Conservation (phyloP, 2,329 filamentous ascomycete species). For the Daldinia sp. region DNA sequence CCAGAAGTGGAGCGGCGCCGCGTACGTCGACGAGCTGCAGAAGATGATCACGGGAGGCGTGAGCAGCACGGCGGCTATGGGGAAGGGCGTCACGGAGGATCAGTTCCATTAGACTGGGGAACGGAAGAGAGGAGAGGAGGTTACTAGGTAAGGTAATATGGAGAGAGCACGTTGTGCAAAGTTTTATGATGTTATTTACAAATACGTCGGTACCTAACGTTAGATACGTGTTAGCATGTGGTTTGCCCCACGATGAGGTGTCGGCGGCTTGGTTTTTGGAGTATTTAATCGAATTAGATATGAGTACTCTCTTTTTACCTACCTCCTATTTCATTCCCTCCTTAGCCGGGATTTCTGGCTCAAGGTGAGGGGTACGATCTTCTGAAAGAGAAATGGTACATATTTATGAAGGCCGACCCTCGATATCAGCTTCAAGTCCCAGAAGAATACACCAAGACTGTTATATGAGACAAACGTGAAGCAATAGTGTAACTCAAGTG, state of each 20-base stretch:
- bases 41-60: conserved; percentile 98
- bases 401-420: neutral
- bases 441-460: too few relatives aligned
- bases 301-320: neutral
- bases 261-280: neutral
- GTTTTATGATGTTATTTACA: neutral
- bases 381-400: neutral
- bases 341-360: too few relatives aligned
- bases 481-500: too few relatives aligned
- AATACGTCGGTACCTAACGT: neutral
- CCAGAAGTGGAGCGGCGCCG: conserved; percentile 98
- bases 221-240: neutral
- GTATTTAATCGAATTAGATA: conserved; percentile 6
- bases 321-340: neutral
- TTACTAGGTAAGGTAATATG: too few relatives aligned
- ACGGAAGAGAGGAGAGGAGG: too few relatives aligned
- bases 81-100: conserved; percentile 96
- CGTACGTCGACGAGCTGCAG: conserved; percentile 92
- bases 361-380: neutral
- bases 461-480: too few relatives aligned
- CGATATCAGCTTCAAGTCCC: neutral
- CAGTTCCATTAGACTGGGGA: conserved; percentile 77
- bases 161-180: neutral
- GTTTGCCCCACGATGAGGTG: neutral
- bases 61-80: conserved; percentile 94